Evolutionary conservation across 768 basidiomycete genomes (phyloP).

Genomic region (Boletales sp.): DNA sequence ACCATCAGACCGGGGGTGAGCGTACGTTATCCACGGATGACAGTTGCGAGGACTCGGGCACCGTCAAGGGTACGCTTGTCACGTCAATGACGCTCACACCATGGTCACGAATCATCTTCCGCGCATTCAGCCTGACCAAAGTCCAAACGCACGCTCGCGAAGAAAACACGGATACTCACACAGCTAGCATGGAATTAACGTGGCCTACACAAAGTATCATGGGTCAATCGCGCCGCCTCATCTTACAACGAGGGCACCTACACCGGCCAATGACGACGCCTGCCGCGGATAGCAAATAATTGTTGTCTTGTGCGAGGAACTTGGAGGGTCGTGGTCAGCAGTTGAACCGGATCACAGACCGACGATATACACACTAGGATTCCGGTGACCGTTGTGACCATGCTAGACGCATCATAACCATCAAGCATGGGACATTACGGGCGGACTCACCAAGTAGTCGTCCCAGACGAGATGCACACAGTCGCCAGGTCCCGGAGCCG

Average conservation of each 20-base stretch:
- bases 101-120: slow-evolving; percentile 7
- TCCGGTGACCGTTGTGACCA: background rate
- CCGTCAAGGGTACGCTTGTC: background rate
- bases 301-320: background rate
- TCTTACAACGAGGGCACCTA: background rate
- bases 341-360: too few relatives aligned
- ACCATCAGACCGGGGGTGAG: too few relatives aligned
- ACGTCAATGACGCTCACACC: background rate
- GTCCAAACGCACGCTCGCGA: background rate
- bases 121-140: slow-evolving; percentile 9
- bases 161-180: slow-evolving; percentile 2
- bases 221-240: background rate
- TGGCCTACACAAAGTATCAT: slow-evolving; percentile 1
- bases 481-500: slow-evolving; percentile 8
- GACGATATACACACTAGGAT: slow-evolving; percentile 3
- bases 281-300: background rate
- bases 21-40: too few relatives aligned
- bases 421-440: background rate
- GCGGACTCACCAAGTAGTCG: slow-evolving; percentile 8
- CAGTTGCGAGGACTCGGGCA: too few relatives aligned
- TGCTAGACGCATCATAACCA: background rate
- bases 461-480: slow-evolving; percentile 12
- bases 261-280: slow-evolving; percentile 5
- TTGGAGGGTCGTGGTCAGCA: too few relatives aligned
- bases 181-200: slow-evolving; percentile 14